Percentiles rank a stretch among this genome's conserved stretches.
These are phyloP conservation scores for Saccharomycopsis sp. DNA, from an alignment of 805 yeast species.

Conservation along the genomic window DNA sequence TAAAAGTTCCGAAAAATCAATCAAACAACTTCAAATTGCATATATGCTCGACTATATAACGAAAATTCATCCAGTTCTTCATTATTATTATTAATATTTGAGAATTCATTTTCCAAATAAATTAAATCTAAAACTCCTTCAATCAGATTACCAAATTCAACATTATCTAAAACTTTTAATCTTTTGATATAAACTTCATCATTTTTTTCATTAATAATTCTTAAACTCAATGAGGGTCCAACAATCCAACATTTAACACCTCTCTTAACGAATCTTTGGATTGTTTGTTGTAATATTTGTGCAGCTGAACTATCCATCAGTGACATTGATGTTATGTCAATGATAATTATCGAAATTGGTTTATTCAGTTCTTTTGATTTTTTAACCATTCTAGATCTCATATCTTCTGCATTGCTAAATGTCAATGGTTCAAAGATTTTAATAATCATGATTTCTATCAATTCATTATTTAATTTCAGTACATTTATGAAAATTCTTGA, in stretches of 20 bases:
- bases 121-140: neutral
- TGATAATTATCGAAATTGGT: conserved; percentile 32
- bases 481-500: conserved; percentile 82
- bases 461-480: conserved; percentile 43
- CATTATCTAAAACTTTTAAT: conserved; percentile 46
- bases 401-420: conserved; percentile 75
- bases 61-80: conserved; percentile 4
- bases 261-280: conserved; percentile 34
- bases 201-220: neutral
- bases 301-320: conserved; percentile 72
- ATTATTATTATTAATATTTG: neutral
- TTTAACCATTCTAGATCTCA: conserved; percentile 54
- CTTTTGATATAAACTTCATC: conserved; percentile 22
- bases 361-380: conserved; percentile 24
- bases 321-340: conserved; percentile 78
- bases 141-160: conserved; percentile 23
- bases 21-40: neutral
- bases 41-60: conserved; percentile 5
- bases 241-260: conserved; percentile 2
- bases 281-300: conserved; percentile 55
- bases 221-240: neutral
- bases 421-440: conserved; percentile 83
- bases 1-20: too few relatives aligned
- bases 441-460: conserved; percentile 68
- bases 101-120: too few relatives aligned